Conservation (phyloP, 768 basidiomycete species). For the Mycena kentingensis region DNA sequence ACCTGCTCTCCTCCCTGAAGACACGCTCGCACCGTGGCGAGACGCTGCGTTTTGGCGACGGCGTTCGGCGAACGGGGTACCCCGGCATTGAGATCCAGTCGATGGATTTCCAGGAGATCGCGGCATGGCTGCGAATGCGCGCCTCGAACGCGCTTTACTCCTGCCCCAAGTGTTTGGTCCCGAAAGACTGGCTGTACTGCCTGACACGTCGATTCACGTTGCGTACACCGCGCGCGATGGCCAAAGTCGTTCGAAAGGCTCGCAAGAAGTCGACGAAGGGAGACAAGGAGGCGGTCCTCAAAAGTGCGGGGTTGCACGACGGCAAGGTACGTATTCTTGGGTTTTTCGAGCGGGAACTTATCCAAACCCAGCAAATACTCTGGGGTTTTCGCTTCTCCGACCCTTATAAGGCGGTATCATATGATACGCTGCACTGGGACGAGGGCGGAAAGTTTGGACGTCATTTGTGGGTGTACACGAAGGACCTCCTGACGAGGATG, state of each 20-base stretch:
- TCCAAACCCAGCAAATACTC: not conserved
- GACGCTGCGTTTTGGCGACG: slow-evolving; percentile 14
- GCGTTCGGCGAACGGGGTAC: not conserved
- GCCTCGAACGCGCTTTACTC: slow-evolving; percentile 10
- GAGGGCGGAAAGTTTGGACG: not conserved
- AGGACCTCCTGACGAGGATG: not conserved
- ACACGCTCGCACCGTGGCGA: slow-evolving; percentile 14
- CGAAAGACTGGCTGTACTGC: slow-evolving; percentile 1
- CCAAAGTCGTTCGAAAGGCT: not conserved
- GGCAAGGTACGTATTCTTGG: not conserved
- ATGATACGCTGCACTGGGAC: slow-evolving; percentile 1
- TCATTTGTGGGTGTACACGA: not conserved
- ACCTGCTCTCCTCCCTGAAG: no score
- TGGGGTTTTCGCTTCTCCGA: not conserved
- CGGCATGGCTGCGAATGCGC: not conserved
- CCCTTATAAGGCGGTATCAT: not conserved
- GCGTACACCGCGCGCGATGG: not conserved
- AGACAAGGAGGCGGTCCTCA: not conserved
- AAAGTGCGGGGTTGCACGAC: not conserved
- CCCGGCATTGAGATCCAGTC: slow-evolving; percentile 12
- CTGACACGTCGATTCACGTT: not conserved
- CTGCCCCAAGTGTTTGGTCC: slow-evolving; percentile 22
- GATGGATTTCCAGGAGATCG: slow-evolving; percentile 17
- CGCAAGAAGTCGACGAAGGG: not conserved
- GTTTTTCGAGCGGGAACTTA: no score